Percentiles rank a stretch among this genome's conserved stretches.
These are phyloP conservation scores for Rhexocercosporidium sp. DNA, from an alignment of 2,329 filamentous ascomycete species.

Conservation along the genomic window DNA sequence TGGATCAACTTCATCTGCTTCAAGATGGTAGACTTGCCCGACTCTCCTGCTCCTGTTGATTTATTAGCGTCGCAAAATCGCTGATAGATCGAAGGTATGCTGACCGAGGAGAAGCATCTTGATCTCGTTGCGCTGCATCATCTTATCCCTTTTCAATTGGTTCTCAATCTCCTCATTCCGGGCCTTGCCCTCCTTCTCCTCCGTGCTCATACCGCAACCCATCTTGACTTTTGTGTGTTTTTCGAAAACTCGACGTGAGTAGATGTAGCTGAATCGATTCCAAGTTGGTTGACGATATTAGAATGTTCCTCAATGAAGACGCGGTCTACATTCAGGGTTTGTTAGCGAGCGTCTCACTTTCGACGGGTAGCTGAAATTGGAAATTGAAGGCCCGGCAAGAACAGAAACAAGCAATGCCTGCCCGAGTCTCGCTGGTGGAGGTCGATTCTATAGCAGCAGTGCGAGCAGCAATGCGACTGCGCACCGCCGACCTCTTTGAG, in stretches of 20 bases:
- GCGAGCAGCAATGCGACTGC: background rate
- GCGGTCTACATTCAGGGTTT: slow-evolving; percentile 2
- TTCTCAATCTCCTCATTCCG: slow-evolving; percentile 99
- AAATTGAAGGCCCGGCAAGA: background rate
- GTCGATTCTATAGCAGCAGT: background rate
- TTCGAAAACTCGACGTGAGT: slow-evolving; percentile 16
- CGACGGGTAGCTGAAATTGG: background rate
- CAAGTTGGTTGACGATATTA: background rate
- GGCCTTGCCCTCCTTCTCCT: slow-evolving; percentile 99
- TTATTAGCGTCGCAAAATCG: slow-evolving; percentile 18
- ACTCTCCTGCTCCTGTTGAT: slow-evolving; percentile 77
- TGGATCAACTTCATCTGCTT: slow-evolving; percentile 99
- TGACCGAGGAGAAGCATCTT: slow-evolving; percentile 99
- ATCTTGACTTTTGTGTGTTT: slow-evolving; percentile 66
- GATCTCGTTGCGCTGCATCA: slow-evolving; percentile 99
- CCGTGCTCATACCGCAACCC: slow-evolving; percentile 99
- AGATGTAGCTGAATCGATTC: slow-evolving; percentile 13
- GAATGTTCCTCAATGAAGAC: background rate
- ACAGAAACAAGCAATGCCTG: slow-evolving; percentile 5
- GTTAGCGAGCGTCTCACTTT: slow-evolving; percentile 16
- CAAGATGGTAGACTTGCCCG: slow-evolving; percentile 90
- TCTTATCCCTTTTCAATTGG: slow-evolving; percentile 96
- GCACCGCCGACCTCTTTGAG: background rate
- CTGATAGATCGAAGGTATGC: slow-evolving; percentile 43
- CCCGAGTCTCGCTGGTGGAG: background rate